These are phyloP conservation scores for Eremothecium sinecaudum DNA, from an alignment of 1,139 yeast species.

Conservation along the genomic window DNA sequence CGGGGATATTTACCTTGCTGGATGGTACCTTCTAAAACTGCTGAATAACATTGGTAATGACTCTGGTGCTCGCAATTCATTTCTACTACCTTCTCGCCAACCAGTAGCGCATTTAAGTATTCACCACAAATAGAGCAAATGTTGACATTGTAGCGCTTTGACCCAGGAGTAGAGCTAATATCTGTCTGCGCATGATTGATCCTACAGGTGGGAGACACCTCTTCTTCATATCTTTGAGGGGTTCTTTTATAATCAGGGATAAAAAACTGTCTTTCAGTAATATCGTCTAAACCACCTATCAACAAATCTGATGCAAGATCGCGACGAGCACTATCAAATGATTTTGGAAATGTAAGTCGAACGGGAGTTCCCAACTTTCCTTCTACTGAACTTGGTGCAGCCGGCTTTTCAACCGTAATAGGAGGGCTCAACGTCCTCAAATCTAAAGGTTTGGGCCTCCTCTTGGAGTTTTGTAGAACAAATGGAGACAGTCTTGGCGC, in stretches of 20 bases:
- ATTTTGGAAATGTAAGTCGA: not conserved
- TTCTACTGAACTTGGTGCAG: not conserved
- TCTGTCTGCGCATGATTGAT: slow-evolving; percentile 9
- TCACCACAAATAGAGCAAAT: slow-evolving; percentile 34
- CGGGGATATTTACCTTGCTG: slow-evolving; percentile 13
- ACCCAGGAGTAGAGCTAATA: slow-evolving; percentile 9
- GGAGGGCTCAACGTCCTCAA: slow-evolving; percentile 7
- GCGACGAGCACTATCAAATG: slow-evolving; percentile 1
- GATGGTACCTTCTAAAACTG: slow-evolving; percentile 14
- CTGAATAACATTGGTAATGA: slow-evolving; percentile 25
- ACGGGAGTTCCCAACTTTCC: slow-evolving; percentile 1
- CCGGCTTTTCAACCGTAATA: slow-evolving; percentile 2
- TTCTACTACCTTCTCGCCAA: slow-evolving; percentile 31
- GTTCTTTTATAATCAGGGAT: not conserved
- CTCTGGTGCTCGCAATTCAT: slow-evolving; percentile 29
- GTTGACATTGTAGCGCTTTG: slow-evolving; percentile 22
- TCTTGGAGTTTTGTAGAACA: not conserved
- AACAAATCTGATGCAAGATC: not conserved
- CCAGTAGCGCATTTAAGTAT: slow-evolving; percentile 24
- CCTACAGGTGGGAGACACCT: slow-evolving; percentile 18
- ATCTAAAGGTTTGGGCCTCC: slow-evolving; percentile 7
- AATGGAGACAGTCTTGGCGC: not conserved
- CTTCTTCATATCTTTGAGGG: slow-evolving; percentile 11
- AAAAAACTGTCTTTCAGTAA: not conserved
- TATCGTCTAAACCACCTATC: no score